Conservation (phyloP, 805 yeast species). For the Teunomyces aglyptinius region DNA sequence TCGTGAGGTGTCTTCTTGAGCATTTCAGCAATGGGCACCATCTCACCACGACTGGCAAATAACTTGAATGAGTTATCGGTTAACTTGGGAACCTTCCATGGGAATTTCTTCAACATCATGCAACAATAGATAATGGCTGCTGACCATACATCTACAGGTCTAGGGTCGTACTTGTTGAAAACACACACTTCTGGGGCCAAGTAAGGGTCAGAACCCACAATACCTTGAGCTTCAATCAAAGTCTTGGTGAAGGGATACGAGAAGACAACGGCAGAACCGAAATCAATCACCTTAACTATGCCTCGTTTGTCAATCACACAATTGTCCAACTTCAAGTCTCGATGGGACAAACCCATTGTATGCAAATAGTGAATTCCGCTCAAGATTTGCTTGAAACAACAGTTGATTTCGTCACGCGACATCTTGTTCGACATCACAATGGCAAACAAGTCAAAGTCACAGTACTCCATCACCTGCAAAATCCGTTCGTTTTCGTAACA, state of each 20-base stretch:
- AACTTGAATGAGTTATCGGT: slow-evolving; percentile 80
- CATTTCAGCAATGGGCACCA: slow-evolving; percentile 56
- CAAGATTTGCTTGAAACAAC: slow-evolving; percentile 86
- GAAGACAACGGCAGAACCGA: slow-evolving; percentile 91
- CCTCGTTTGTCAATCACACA: slow-evolving; percentile 84
- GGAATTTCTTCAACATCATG: slow-evolving; percentile 87
- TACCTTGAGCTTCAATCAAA: slow-evolving; percentile 74
- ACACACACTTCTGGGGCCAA: slow-evolving; percentile 91
- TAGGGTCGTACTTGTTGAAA: slow-evolving; percentile 79
- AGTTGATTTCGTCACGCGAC: slow-evolving; percentile 73
- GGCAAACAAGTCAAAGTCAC: slow-evolving; percentile 90
- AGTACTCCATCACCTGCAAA: slow-evolving; percentile 91
- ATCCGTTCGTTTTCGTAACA: slow-evolving; percentile 85
- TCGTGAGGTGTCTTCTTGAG: slow-evolving; percentile 52
- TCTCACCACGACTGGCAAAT: slow-evolving; percentile 74
- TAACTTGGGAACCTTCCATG: slow-evolving; percentile 89
- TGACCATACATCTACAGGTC: slow-evolving; percentile 95
- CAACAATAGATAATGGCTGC: slow-evolving; percentile 88
- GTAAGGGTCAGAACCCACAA: slow-evolving; percentile 87
- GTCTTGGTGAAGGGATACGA: slow-evolving; percentile 79
- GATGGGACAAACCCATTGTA: slow-evolving; percentile 80
- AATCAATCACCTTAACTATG: slow-evolving; percentile 85
- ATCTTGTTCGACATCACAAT: slow-evolving; percentile 92
- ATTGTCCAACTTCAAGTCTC: slow-evolving; percentile 89
- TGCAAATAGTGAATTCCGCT: slow-evolving; percentile 82